Conservation (phyloP, 2,329 filamentous ascomycete species). For the Talaromyces sp. region DNA sequence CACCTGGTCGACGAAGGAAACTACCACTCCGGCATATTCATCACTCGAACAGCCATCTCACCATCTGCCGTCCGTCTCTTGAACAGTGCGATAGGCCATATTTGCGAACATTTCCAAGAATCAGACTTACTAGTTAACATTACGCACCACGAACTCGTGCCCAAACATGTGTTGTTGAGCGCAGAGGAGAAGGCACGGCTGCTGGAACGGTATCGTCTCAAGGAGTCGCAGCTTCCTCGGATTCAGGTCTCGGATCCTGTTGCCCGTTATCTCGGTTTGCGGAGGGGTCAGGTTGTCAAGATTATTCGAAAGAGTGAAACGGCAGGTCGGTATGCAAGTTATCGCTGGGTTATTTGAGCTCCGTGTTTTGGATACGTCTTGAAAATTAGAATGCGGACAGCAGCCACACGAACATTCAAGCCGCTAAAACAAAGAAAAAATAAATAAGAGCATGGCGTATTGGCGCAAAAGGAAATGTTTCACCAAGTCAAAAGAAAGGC, state of each 20-base stretch:
- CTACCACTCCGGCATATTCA: conserved; percentile 85
- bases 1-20: conserved; percentile 72
- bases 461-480: background rate
- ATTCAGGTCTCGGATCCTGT: conserved; percentile 91
- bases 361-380: background rate
- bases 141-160: conserved; percentile 93
- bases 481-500: background rate
- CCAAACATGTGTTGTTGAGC: conserved; percentile 85
- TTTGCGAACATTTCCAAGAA: conserved; percentile 93
- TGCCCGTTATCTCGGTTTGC: conserved; percentile 82
- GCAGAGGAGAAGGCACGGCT: conserved; percentile 82
- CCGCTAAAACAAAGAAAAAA: background rate
- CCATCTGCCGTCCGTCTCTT: conserved; percentile 84
- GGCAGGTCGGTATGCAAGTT: conserved; percentile 92
- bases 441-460: background rate
- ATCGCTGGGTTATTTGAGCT: conserved; percentile 60
- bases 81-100: conserved; percentile 67
- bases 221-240: conserved; percentile 93
- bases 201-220: conserved; percentile 84
- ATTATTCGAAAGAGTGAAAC: conserved; percentile 96
- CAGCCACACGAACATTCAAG: too few species aligned
- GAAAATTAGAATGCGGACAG: background rate
- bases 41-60: conserved; percentile 76
- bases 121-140: conserved; percentile 97
- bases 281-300: conserved; percentile 93